Base-by-base conservation (phyloP, 768 basidiomycete species). In the Phlebiopsis gigantea region DNA sequence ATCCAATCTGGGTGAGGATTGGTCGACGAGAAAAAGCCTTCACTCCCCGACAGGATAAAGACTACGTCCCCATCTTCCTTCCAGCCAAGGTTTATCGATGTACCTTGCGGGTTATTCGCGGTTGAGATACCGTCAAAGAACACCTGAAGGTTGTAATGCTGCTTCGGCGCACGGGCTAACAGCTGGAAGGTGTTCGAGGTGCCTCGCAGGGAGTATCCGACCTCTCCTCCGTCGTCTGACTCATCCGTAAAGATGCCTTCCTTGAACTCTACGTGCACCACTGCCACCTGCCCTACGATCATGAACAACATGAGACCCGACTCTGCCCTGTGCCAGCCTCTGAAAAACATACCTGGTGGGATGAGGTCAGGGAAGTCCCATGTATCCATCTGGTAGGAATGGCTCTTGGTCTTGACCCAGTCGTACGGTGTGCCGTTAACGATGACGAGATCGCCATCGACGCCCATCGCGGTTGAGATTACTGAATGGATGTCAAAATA, bases 1-100 rank as follows among this genome's bases (percentile, higher is more conserved):
- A 60, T 60, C 59, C 59, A 60, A 17, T 44, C 44, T 12, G 46
- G 21, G 1, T 55, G 59, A 47, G 59, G 44, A 48, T 57, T 57
- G 21, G 41, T 57, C 14, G 57, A 57, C 3, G 57, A 52, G 42
- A 52, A 45, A 48, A 48, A 29, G 24, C 10, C 19, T 5, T 52
- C 57, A 9, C n/a, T 53, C 3, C 57, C 57, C 4, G 57, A 52
- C 10, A 57, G 57, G 26, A 57, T 53, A 26, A 57, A 57, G 15
- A 47, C 42, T 12, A 48, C 47, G 30, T 30, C 47, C 28, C 50
- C 49, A 30, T 57, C 45, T 14, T 52, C 39, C 14, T 46, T 46
- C 57, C 57, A 57, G 4, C 57, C 57, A n/a, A 57, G 57, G 22
- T 45, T 46, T 17, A 57, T 30, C 19, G 43, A 34, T 22, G 26